phyloP scores from a whole-genome alignment of 2,329 filamentous ascomycete genomes.

The Fusarium miscanthi region DNA sequence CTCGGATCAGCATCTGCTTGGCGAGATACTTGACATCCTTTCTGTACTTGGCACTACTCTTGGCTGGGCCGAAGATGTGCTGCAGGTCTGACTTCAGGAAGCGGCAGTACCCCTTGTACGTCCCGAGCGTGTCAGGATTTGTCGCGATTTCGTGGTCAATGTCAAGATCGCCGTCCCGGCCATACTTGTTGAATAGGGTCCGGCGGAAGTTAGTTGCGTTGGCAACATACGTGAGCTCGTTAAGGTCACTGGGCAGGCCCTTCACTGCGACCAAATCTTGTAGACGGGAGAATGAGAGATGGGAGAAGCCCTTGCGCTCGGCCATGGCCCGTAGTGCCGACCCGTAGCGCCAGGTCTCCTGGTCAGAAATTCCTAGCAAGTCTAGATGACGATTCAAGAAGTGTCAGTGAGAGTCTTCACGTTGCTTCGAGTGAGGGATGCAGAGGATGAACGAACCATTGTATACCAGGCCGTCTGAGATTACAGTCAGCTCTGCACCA shows the following conservation, averaged over 20 bases:
- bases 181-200: conserved; percentile 40
- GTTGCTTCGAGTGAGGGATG: neutral
- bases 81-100: conserved; percentile 47
- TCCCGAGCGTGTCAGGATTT: conserved; percentile 44
- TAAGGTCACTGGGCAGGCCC: conserved; percentile 50
- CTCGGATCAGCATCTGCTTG: conserved; percentile 48
- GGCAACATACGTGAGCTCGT: conserved; percentile 54
- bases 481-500: conserved; percentile 53
- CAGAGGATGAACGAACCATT: conserved; percentile 52
- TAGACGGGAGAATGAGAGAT: conserved; percentile 60
- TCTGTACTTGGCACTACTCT: conserved; percentile 38
- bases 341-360: conserved; percentile 61
- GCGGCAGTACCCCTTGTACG: conserved; percentile 46
- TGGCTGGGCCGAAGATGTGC: conserved; percentile 41
- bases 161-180: conserved; percentile 39
- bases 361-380: conserved; percentile 59
- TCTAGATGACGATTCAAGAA: neutral
- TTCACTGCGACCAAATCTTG: conserved; percentile 53
- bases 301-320: conserved; percentile 49
- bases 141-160: conserved; percentile 46
- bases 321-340: conserved; percentile 56
- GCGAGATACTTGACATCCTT: conserved; percentile 44
- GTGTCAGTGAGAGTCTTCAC: neutral
- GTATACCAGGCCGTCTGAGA: conserved; percentile 65
- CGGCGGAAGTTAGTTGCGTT: conserved; percentile 48